A percentile compares a stretch with the other conserved stretches of the same genome.
Evolutionary conservation across 176 grass and related monocot genomes (phyloP).

Genomic region (Triticum dicoccoides): DNA sequence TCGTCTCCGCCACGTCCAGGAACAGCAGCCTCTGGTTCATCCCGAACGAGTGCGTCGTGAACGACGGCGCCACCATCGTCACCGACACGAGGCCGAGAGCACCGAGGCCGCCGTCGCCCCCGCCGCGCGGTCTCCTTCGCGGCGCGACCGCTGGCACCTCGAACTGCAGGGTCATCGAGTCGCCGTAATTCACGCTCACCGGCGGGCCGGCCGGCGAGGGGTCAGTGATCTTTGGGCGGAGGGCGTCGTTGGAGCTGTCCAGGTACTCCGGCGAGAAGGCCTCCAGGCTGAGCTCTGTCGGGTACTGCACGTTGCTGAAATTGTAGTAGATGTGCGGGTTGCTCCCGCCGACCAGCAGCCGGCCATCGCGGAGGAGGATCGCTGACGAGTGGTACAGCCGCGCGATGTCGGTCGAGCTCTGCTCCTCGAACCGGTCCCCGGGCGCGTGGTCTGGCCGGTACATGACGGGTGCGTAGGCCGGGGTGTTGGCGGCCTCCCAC

Average conservation of each 20-base stretch:
- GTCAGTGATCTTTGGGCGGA: constrained; percentile 45
- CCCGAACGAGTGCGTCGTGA: constrained; percentile 80
- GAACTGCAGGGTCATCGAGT: constrained; percentile 44
- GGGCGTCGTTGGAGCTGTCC: constrained; percentile 29
- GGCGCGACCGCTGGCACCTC: neutral
- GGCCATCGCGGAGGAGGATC: constrained; percentile 66
- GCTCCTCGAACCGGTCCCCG: constrained; percentile 47
- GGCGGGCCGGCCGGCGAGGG: constrained; percentile 18
- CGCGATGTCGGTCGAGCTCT: constrained; percentile 41
- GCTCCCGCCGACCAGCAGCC: constrained; percentile 72
- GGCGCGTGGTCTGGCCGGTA: constrained; percentile 39
- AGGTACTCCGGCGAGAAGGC: constrained; percentile 80
- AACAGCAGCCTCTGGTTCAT: constrained; percentile 82
- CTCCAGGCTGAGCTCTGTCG: constrained; percentile 81
- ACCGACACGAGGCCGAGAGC: constrained; percentile 18
- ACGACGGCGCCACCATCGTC: constrained; percentile 69
- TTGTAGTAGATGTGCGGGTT: constrained; percentile 81
- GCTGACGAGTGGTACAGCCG: constrained; percentile 69
- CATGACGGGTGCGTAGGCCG: constrained; percentile 39
- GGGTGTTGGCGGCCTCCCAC: constrained; percentile 55
- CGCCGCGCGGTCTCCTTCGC: neutral
- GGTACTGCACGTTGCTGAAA: constrained; percentile 63
- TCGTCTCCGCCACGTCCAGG: constrained; percentile 26
- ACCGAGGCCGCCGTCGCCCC: neutral
- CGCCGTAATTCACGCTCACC: constrained; percentile 26